A percentile compares a stretch with the other conserved stretches of the same genome.
phyloP scores from a whole-genome alignment of 768 basidiomycete genomes.

The Pleurotus sapidus region DNA sequence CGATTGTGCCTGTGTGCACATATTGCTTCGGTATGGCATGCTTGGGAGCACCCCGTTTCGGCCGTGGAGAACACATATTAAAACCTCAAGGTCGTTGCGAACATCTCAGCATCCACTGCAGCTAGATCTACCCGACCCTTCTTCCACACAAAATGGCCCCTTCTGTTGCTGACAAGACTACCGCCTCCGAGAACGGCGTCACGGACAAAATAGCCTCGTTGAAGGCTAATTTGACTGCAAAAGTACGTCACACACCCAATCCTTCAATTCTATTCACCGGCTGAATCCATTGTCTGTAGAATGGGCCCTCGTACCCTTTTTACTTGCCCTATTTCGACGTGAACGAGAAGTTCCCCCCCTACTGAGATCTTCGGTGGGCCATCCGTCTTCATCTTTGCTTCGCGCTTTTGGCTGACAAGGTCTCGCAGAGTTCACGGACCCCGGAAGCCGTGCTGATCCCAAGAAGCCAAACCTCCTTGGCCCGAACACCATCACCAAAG shows the following conservation, averaged over 20 bases:
- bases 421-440: conserved; percentile 35
- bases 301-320: conserved; percentile 45
- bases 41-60: neutral
- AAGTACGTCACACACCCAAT: neutral
- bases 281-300: conserved; percentile 5
- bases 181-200: neutral
- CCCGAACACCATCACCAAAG: conserved; percentile 29
- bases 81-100: neutral
- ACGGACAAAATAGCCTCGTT: neutral
- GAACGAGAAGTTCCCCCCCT: conserved; percentile 48
- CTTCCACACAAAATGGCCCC: neutral
- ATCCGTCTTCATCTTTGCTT: neutral
- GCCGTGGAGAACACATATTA: neutral
- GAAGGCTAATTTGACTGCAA: neutral
- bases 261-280: too few relatives aligned
- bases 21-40: conserved; percentile 5
- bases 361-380: conserved; percentile 42
- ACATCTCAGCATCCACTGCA: neutral
- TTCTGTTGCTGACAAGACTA: conserved; percentile 3
- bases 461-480: conserved; percentile 49
- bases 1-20: neutral
- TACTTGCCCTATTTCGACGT: conserved; percentile 46
- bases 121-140: neutral
- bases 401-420: neutral
- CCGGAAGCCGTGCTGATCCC: conserved; percentile 45